phyloP scores from a whole-genome alignment of 1,284 basidiomycete genomes.

The Ustilago cynodontis region DNA sequence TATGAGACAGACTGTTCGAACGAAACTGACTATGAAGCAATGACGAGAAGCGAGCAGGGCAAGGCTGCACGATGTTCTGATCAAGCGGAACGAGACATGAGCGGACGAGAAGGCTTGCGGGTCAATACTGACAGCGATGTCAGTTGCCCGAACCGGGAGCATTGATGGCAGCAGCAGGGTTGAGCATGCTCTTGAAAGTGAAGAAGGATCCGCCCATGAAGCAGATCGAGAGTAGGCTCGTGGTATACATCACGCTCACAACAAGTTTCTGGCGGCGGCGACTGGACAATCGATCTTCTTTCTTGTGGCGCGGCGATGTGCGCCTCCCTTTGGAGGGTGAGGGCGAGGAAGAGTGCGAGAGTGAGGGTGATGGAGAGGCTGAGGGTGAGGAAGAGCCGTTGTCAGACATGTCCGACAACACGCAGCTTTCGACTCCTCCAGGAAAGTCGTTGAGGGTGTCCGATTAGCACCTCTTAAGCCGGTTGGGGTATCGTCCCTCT shows the following conservation, averaged over 20 bases:
- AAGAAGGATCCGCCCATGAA: conserved; percentile 40
- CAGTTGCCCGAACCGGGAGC: conserved; percentile 19
- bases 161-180: conserved; percentile 35
- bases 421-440: too few species aligned
- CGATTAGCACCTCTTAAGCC: too few species aligned
- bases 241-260: conserved; percentile 15
- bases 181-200: conserved; percentile 49
- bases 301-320: neutral
- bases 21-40: neutral
- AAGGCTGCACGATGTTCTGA: neutral
- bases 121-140: neutral
- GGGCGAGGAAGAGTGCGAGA: neutral
- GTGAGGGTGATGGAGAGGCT: too few species aligned
- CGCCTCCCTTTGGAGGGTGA: conserved; percentile 18
- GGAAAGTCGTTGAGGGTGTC: too few species aligned
- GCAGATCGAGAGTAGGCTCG: conserved; percentile 34
- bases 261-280: neutral
- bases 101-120: neutral
- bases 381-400: neutral
- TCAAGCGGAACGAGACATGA: neutral
- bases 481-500: too few species aligned
- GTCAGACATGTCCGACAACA: too few species aligned
- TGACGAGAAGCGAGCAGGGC: neutral
- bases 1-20: conserved; percentile 4
- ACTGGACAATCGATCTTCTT: neutral